Conservation (phyloP, 225 moss, liverwort and hornwort species). For the Polytrichum commune region DNA sequence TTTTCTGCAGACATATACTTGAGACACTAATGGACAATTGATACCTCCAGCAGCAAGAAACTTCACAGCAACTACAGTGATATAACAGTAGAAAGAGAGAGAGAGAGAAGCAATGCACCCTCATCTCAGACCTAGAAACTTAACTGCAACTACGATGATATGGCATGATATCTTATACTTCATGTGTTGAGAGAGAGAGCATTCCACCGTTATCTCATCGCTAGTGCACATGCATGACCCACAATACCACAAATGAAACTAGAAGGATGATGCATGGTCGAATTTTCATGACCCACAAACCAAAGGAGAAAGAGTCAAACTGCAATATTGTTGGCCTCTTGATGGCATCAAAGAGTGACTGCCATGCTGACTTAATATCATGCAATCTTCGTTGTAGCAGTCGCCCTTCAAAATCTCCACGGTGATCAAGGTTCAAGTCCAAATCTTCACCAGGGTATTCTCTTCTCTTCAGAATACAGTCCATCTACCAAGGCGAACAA, state of each 20-base stretch:
- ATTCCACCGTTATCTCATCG: neutral
- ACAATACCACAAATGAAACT: too few relatives aligned
- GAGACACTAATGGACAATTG: too few relatives aligned
- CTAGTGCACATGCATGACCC: neutral
- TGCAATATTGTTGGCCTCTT: slow-evolving; percentile 26
- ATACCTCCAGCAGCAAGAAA: too few relatives aligned
- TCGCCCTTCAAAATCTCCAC: neutral
- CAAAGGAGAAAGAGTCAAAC: slow-evolving; percentile 8
- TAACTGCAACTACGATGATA: too few relatives aligned
- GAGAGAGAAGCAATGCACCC: too few relatives aligned
- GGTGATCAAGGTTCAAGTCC: neutral
- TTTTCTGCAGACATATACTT: neutral
- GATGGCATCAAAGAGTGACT: slow-evolving; percentile 5
- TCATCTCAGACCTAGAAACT: neutral
- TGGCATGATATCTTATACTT: too few relatives aligned
- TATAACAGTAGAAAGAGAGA: too few relatives aligned
- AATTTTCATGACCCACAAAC: neutral
- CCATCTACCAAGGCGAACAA: slow-evolving; percentile 22
- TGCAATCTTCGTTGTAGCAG: slow-evolving; percentile 4
- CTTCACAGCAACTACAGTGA: too few relatives aligned
- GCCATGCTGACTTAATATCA: slow-evolving; percentile 7
- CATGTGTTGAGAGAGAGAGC: too few relatives aligned
- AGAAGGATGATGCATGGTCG: neutral
- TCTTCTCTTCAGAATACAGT: slow-evolving; percentile 3
- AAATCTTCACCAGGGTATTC: neutral